Evolutionary conservation across 2,329 filamentous ascomycete species (phyloP).

Genomic region (Raffaelea ambrosiae): DNA sequence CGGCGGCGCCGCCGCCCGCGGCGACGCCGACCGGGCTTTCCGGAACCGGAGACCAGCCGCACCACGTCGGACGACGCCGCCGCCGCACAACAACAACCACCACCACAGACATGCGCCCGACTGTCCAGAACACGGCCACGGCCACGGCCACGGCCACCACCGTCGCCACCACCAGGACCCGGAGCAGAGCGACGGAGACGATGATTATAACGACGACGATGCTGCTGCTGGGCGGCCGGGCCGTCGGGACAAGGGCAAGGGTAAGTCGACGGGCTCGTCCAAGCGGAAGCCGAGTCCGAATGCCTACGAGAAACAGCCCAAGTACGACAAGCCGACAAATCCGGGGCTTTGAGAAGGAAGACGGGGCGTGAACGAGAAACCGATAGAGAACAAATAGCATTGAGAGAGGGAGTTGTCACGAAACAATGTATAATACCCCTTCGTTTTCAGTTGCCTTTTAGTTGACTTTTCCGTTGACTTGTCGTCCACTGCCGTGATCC

Average conservation of each 20-base stretch:
- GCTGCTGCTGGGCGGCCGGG: slow-evolving; percentile 11
- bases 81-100: too few relatives aligned
- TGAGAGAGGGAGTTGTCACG: too few relatives aligned
- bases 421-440: too few relatives aligned
- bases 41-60: slow-evolving; percentile 13
- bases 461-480: too few relatives aligned
- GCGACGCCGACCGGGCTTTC: slow-evolving; percentile 13
- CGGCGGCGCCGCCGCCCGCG: slow-evolving; percentile 15
- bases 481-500: too few relatives aligned
- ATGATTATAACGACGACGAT: slow-evolving; percentile 24
- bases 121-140: slow-evolving; percentile 23
- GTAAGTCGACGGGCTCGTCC: too few relatives aligned
- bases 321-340: slow-evolving; percentile 30
- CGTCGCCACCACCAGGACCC: slow-evolving; percentile 32
- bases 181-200: slow-evolving; percentile 22
- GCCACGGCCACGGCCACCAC: slow-evolving; percentile 16
- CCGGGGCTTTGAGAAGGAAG: too few relatives aligned
- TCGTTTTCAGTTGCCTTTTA: too few relatives aligned
- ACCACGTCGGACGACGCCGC: slow-evolving; percentile 19
- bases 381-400: too few relatives aligned
- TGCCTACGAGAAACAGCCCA: slow-evolving; percentile 69
- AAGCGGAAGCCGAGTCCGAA: slow-evolving; percentile 60
- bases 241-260: slow-evolving; percentile 22
- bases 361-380: too few relatives aligned
- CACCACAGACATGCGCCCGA: slow-evolving; percentile 23